Base-by-base conservation (phyloP, 1,139 yeast species). In the Kodamaea alishanica region DNA sequence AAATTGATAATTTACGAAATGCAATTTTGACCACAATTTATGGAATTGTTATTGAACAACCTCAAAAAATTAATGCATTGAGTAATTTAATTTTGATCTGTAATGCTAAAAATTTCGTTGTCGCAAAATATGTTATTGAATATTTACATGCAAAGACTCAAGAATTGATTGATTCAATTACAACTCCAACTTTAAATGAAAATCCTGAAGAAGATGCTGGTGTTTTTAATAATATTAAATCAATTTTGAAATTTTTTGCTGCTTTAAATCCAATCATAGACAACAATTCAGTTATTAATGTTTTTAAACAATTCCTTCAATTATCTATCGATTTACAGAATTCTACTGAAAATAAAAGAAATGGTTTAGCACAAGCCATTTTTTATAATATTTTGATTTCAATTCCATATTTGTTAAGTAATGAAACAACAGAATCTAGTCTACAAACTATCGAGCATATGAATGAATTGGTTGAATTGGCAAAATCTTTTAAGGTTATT, bases 21-120 rank as follows among this genome's bases (percentile, higher is more conserved):
- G 77, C 83, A 11, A 68, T 84, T 20, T 67, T 84, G 51, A 71
- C 73, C 38, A 84, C 89, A 1, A 60, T 88, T 26, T 73, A 73
- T 43, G 88, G 95, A 1, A 77, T 86, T 32, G 70, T 85, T 7
- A 63, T 76, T 30, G 98, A 92, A 60, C 97, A 90, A 60, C 97
- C 97, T 1, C 96, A 90, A 50, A 92, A 90, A 58, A 77, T 84
- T 44, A 78, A 81, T 23, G 77, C 84, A 22, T 64, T 90, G 43
- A 75, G 88, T 26, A 79, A 83, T n/a, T 71, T 88, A 48, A 65
- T 90, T 8, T 73, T 83, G 50, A 70, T 83, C 27, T 81, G 88
- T 41, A 83, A 84, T 60, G 71, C 84, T 10, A 75, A 75, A 47
- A 81, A 81, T 58, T 75, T 77, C 36, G 70, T 77, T 30, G 81